These are phyloP conservation scores for Galerina sulciceps DNA, from an alignment of 768 basidiomycete genomes.

Conservation along the genomic window DNA sequence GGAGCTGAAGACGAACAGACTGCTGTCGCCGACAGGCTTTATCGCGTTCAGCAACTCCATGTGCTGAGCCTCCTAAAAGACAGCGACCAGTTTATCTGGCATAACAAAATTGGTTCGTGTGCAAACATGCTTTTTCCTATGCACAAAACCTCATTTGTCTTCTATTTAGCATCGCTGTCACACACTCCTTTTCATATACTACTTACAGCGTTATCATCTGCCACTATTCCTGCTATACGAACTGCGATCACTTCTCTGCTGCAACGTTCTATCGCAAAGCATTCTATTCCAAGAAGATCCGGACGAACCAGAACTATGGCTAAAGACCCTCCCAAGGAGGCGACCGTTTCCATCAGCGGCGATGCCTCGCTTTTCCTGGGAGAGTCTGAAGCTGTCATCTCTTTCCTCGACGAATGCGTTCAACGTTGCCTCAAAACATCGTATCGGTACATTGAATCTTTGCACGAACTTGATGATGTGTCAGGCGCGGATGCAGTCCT, in stretches of 20 bases:
- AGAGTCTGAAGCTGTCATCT: slow-evolving; percentile 59
- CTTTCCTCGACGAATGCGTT: slow-evolving; percentile 86
- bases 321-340: slow-evolving; percentile 61
- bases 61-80: slow-evolving; percentile 73
- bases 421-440: slow-evolving; percentile 83
- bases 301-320: slow-evolving; percentile 76
- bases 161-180: slow-evolving; percentile 41
- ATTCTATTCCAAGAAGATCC: slow-evolving; percentile 82
- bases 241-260: slow-evolving; percentile 56
- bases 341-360: slow-evolving; percentile 37
- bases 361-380: slow-evolving; percentile 57
- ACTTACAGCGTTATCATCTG: slow-evolving; percentile 61
- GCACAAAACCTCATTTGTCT: not conserved
- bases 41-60: slow-evolving; percentile 74
- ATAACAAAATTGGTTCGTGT: slow-evolving; percentile 67
- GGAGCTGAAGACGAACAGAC: slow-evolving; percentile 27
- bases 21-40: slow-evolving; percentile 25
- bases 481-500: slow-evolving; percentile 3
- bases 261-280: slow-evolving; percentile 66
- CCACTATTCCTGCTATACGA: slow-evolving; percentile 55
- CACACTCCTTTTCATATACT: slow-evolving; percentile 78
- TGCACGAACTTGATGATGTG: slow-evolving; percentile 39
- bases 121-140: not conserved
- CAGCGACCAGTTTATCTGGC: slow-evolving; percentile 82
- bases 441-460: slow-evolving; percentile 83